Conservation (phyloP, 345 rosid species). For the Arabidopsis arenosa region DNA sequence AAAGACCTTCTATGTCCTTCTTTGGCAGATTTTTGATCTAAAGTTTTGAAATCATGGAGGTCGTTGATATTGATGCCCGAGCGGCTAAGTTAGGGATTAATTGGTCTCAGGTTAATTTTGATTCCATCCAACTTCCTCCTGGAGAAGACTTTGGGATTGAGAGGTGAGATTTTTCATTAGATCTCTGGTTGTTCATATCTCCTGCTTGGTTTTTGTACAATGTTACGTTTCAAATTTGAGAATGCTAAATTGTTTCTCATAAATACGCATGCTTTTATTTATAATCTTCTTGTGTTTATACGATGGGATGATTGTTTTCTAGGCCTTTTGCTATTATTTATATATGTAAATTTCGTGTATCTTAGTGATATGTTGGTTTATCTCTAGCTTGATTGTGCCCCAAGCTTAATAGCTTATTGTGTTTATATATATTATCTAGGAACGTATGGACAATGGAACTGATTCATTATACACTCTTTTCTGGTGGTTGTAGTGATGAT, state of each 20-base stretch:
- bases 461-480: background rate
- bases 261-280: no score
- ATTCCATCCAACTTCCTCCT: conserved; percentile 2
- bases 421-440: background rate
- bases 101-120: background rate
- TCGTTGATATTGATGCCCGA: background rate
- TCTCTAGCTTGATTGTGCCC: background rate
- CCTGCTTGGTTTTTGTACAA: background rate
- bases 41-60: background rate
- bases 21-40: background rate
- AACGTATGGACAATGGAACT: background rate
- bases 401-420: background rate
- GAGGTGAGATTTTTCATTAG: background rate
- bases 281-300: background rate
- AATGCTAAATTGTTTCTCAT: background rate
- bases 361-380: background rate
- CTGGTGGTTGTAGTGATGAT: background rate
- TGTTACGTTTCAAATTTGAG: background rate
- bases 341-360: background rate
- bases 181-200: background rate
- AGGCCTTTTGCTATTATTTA: background rate
- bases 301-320: background rate
- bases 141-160: conserved; percentile 2
- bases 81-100: background rate
- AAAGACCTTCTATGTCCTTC: background rate